Evolutionary conservation across 257 asterid genomes (phyloP), one percentile per base, ranked within the genome.

Genomic region (Penstemon eatonii): DNA sequence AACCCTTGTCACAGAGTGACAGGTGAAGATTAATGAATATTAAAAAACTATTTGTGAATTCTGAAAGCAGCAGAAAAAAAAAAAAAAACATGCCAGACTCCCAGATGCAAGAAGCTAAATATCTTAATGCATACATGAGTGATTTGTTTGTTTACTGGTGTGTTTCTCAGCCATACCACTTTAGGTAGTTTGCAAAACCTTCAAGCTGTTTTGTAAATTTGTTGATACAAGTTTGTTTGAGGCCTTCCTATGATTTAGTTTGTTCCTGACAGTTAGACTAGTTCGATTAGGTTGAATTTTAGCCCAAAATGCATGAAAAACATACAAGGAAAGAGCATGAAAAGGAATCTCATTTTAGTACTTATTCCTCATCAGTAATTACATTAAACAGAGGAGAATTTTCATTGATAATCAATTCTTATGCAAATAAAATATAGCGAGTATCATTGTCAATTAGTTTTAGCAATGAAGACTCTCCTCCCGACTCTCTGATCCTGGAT

Each of bases 91-190:
- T 38, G 19, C 66, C 11, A 19, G 15, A 58, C 49, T 36, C 15
- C 58, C 51, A 57, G 49, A 59, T 39, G 45, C 25, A 67, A 55
- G 42, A 18, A 25, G 33, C 33, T 25, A 25, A 25, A 25, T 25
- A 2, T 25, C 33, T 1, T 68, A 11, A 57, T 44, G 10, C 50
- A 67, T 36, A 19, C 44, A 44, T 36, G 65, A 8, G 49, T n/a
- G 46, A 10, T 58, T 45, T 19, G 50, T 38, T 36, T 44, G 15
- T 13, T 46, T 4, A 9, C 5, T 37, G 13, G 13, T 63, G 25
- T 25, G 13, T 52, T 51, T 66, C 71, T 66, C 39, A 40, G 63
- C 51, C 65, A 58, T 36, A 58, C 47, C 46, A 38, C n/a, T 5
- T n/a, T 38, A n/a, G 38, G 10, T 10, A 3, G 15, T 8, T n/a